Base-by-base conservation (phyloP, 2,329 filamentous ascomycete species). In the Penicillium thymicola region DNA sequence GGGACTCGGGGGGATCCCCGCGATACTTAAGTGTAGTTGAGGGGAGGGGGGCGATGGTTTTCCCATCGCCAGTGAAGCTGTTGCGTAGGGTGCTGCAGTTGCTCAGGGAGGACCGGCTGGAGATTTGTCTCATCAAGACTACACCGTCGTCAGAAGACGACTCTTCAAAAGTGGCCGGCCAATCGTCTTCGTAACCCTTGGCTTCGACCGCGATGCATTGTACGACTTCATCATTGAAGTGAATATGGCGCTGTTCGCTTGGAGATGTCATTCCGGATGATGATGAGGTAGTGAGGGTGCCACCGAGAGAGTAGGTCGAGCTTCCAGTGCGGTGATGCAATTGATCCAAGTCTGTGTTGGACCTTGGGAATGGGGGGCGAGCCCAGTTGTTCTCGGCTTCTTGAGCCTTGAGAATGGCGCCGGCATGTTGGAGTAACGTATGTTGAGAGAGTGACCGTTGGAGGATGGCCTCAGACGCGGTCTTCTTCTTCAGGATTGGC, bases 181-280 rank as follows among this genome's bases (percentile, higher is more conserved):
- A 75, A 34, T 77, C 73, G 37, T 65, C 71, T 38, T 75, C 85
- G 46, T 92, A 88, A 25, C 88, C 87, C 61, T 95, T 95, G 65
- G 86, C 82, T 34, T 97, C 92, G 32, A 99, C 85, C 8, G 94
- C 94, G 62, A 97, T 97, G 72, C 92, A 97, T 72, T 97, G 93
- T 71, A 92, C 88, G 2, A 99, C 94, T 75, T 93, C 89, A 70
- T 97, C 90, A 70, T 97, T 94, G 74, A 99, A 99, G 69, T 96
- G 90, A 63, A 99, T 97, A 71, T 96, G 93, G 59, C 87, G 92
- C 67, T 86, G 83, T 74, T 78, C 84, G 76, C 57, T 79, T 5
- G 84, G 83, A 2, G 84, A 91, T 75, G 70, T 87, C 80, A 74
- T 79, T 66, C 88, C 89, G 0, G 92, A 96, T 0, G 89, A 89